Evolutionary conservation across 108 stramenopile species (phyloP).

Genomic region (Chaetoceros muelleri): DNA sequence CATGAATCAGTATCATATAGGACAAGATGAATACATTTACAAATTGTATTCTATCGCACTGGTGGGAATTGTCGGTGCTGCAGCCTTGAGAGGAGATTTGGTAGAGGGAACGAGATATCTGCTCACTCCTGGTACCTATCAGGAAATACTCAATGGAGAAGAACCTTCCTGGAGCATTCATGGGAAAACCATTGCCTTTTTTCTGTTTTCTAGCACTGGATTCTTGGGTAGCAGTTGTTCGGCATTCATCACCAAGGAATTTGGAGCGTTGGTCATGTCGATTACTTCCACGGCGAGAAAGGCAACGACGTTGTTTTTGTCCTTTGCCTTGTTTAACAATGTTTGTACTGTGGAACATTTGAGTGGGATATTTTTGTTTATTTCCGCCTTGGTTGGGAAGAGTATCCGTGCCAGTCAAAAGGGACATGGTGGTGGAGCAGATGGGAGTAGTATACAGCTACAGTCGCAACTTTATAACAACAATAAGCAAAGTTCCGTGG

Average conservation of each 20-base stretch:
- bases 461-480: too few relatives aligned
- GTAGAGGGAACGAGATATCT: conserved; percentile 51
- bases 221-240: conserved; percentile 76
- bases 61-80: conserved; percentile 62
- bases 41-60: conserved; percentile 74
- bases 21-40: conserved; percentile 89
- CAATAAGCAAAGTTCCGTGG: too few relatives aligned
- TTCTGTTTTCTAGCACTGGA: conserved; percentile 68
- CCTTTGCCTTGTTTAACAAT: conserved; percentile 79
- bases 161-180: conserved; percentile 54
- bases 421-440: conserved; percentile 3
- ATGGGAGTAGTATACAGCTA: too few relatives aligned
- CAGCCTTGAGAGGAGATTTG: conserved; percentile 58
- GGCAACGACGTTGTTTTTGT: conserved; percentile 83
- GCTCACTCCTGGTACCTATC: conserved; percentile 57
- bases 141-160: conserved; percentile 46
- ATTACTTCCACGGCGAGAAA: conserved; percentile 82
- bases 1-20: conserved; percentile 74
- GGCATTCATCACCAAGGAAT: conserved; percentile 85
- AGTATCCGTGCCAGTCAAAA: conserved; percentile 36
- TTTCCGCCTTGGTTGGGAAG: conserved; percentile 65
- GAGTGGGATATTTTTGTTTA: conserved; percentile 63
- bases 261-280: conserved; percentile 83
- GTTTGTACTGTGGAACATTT: conserved; percentile 73
- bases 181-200: conserved; percentile 47